Evolutionary conservation across 345 rosid species (phyloP), one percentile per base, ranked within the genome.

Genomic region (Citrus maxima): DNA sequence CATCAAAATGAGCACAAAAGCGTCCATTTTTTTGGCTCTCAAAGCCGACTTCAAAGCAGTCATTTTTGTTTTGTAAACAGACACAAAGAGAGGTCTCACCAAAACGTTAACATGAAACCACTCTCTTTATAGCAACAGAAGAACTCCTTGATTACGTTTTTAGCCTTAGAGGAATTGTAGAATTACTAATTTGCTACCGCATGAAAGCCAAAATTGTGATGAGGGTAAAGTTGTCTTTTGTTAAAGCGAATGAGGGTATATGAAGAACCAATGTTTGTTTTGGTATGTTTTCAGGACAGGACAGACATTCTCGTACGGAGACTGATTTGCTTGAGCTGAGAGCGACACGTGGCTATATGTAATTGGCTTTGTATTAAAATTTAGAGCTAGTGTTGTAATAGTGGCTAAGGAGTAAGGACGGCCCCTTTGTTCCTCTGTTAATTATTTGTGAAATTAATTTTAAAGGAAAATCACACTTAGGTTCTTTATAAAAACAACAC

Each of bases 241-340:
- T 0, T 4, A 46, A 1, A 51, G 49, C 2, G 2, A 27, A 61
- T 0, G 7, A 24, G 34, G 21, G 51, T 3, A 46, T 12, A 46
- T 13, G 51, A 13, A 46, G 49, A 46, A 46, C 25, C 70, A 2
- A 8, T 8, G 8, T 7, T 4, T 24, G 25, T 67, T 16, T 49
- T 61, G 82, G 60, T 62, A 74, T 38, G 65, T 54, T 75, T 74
- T 0, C 18, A 46, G 18, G 51, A 14, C 8, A 24, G 46, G 35
- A 72, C 77, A 68, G 68, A 72, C 82, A 83, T 78, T 73, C 81
- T 80, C 81, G 81, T 80, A 82, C 72, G 77, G 80, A 40, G 69
- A 64, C 54, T 71, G 82, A 75, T 80, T 74, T 51, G 75, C 81
- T 63, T 27, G 1, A 55, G 46, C 30, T 8, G 7, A 10, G 34